Conservation (phyloP, 768 basidiomycete genomes). For the Boletus patriciae region DNA sequence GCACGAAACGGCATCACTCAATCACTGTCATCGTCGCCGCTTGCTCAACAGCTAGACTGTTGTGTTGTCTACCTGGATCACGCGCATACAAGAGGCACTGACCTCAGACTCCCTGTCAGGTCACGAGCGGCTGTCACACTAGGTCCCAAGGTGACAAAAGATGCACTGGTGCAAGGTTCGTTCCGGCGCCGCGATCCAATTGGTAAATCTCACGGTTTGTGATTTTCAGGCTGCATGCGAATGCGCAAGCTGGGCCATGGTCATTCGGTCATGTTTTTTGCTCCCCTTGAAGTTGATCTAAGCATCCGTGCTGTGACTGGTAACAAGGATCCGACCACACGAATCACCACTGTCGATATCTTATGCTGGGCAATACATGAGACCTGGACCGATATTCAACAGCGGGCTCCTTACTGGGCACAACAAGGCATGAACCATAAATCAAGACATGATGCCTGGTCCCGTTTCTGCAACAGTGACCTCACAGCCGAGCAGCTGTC, state of each 20-base stretch:
- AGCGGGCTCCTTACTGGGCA: too few relatives aligned
- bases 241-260: slow-evolving; percentile 49
- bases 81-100: slow-evolving; percentile 40
- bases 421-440: slow-evolving; percentile 28
- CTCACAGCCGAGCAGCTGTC: neutral
- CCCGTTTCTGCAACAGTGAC: neutral
- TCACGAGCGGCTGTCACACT: slow-evolving; percentile 37
- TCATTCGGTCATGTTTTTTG: slow-evolving; percentile 48
- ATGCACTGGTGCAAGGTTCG: slow-evolving; percentile 35
- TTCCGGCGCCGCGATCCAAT: neutral
- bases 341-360: too few relatives aligned
- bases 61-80: slow-evolving; percentile 40
- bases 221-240: slow-evolving; percentile 46
- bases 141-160: slow-evolving; percentile 38
- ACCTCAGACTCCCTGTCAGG: slow-evolving; percentile 32
- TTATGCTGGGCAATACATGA: too few relatives aligned
- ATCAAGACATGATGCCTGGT: slow-evolving; percentile 13
- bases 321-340: too few relatives aligned
- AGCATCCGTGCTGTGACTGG: slow-evolving; percentile 36
- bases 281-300: slow-evolving; percentile 39
- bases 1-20: slow-evolving; percentile 20
- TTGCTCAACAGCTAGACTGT: slow-evolving; percentile 25
- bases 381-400: too few relatives aligned
- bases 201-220: neutral
- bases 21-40: slow-evolving; percentile 29